Base-by-base conservation (phyloP, 139 green algal species). In the Gonium pectorale region DNA sequence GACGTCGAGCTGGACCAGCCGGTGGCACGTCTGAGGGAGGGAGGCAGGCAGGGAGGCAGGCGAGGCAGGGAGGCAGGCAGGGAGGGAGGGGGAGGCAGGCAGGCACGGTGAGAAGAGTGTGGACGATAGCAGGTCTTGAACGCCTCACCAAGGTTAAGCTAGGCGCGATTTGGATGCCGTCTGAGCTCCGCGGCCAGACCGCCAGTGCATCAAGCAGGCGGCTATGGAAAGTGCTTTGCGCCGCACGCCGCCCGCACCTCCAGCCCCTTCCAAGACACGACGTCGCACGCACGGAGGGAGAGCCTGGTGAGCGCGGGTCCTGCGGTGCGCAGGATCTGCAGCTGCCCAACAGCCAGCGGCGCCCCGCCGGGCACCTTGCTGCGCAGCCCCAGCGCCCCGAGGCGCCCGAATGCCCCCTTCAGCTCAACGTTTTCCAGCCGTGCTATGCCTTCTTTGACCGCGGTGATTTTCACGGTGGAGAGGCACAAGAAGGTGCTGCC, bases 341-440 rank as follows among this genome's bases (percentile, higher is more conserved):
- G 41, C 27, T 11, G 59, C 38, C 75, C 75, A 59, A 82, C 59
- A 11, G 75, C 27, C 59, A 82, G 41, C 75, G 44, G 17, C 0
- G 26, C 54, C 5, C 75, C 75, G n/a, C 75, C 75, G 21, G 75
- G 51, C 59, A 29, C 29, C 60, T 82, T 82, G 75, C 75, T 82
- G 60, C 75, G 56, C 59, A 82, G 75, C 15, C 75, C 59, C 60
- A 82, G 43, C 17, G 19, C 6, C 7, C 26, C 40, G 2, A 26
- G 29, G n/a, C 75, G 59, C 21, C 75, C 75, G 40, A 82, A 41
- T 5, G 75, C 75, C 2, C 59, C 75, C 3, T 59, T 59, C 51
- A 80, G 54, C 24, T 67, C 70, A 6, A 31, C 11, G 0, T 46
- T 52, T 43, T 78, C 69, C 44, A 63, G 41, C 13, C n/a, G 69